Evolutionary conservation across 2,329 filamentous ascomycete genomes (phyloP).

Genomic region (Bipolaris sorokiniana): DNA sequence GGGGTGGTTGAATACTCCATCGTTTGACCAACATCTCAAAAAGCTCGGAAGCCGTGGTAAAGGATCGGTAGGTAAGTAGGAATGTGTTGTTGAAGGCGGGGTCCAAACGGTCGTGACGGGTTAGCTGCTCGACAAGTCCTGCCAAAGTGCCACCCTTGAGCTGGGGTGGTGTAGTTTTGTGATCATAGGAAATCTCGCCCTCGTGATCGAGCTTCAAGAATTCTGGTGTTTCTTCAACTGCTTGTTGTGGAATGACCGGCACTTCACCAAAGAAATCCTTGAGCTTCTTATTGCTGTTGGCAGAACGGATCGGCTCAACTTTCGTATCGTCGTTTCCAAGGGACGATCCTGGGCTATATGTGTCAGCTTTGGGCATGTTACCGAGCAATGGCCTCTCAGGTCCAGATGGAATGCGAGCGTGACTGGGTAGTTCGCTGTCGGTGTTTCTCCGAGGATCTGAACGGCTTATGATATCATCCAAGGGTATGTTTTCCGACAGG

Average conservation of each 20-base stretch:
- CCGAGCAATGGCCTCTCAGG: constrained; percentile 56
- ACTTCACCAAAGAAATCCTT: constrained; percentile 61
- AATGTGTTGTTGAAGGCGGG: constrained; percentile 98
- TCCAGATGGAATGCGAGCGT: constrained; percentile 39
- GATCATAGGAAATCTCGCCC: constrained; percentile 86
- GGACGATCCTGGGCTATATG: constrained; percentile 65
- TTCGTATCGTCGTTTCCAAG: constrained; percentile 34
- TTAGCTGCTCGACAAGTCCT: constrained; percentile 91
- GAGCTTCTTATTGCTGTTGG: constrained; percentile 56
- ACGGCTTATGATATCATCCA: constrained; percentile 38
- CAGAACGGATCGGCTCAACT: constrained; percentile 46
- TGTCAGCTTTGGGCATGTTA: constrained; percentile 65
- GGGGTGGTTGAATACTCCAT: constrained; percentile 90
- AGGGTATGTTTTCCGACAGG: constrained; percentile 78
- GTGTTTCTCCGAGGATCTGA: constrained; percentile 51
- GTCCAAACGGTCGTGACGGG: constrained; percentile 92
- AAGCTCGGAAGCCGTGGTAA: constrained; percentile 86
- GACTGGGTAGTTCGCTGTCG: constrained; percentile 46
- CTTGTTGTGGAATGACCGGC: constrained; percentile 53
- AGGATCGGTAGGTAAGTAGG: constrained; percentile 93
- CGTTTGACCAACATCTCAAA: constrained; percentile 92
- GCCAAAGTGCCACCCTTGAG: constrained; percentile 89
- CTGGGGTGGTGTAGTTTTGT: constrained; percentile 74
- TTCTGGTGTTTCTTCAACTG: constrained; percentile 79
- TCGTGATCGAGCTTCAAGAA: constrained; percentile 88